phyloP scores from a whole-genome alignment of 2,329 filamentous ascomycete genomes.

The Colletotrichum simmondsii region DNA sequence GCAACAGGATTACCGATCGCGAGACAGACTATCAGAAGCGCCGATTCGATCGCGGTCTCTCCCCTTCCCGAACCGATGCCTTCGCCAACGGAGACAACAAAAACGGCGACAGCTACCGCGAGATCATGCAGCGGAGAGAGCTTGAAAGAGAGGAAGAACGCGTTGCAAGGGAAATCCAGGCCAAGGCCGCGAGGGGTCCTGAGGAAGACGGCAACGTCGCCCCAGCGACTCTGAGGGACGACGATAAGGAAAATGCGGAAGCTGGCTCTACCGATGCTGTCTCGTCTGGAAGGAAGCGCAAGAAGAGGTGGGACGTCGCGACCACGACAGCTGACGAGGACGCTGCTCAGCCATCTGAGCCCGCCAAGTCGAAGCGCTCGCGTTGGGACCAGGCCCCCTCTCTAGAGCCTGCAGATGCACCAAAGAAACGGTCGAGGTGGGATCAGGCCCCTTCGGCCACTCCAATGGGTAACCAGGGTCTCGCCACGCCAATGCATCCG shows the following conservation, averaged over 20 bases:
- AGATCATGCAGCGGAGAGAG: conserved; percentile 91
- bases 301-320: conserved; percentile 92
- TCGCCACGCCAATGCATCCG: conserved; percentile 82
- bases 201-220: conserved; percentile 69
- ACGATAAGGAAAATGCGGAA: conserved; percentile 79
- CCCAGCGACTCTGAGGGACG: conserved; percentile 79
- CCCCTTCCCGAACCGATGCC: conserved; percentile 86
- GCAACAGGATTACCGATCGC: conserved; percentile 88
- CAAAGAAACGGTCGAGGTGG: conserved; percentile 88
- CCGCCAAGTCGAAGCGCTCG: conserved; percentile 78
- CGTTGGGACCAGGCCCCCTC: conserved; percentile 88
- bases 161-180: conserved; percentile 81
- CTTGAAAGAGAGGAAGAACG: conserved; percentile 94
- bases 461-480: conserved; percentile 77
- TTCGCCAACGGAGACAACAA: conserved; percentile 80
- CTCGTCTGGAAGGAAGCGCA: conserved; percentile 78
- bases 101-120: conserved; percentile 85
- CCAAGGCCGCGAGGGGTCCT: conserved; percentile 71
- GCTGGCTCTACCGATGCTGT: conserved; percentile 74
- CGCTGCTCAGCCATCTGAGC: conserved; percentile 59
- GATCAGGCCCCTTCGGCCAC: conserved; percentile 88
- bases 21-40: conserved; percentile 99
- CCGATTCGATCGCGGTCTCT: conserved; percentile 87
- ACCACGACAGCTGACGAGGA: conserved; percentile 65
- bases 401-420: conserved; percentile 63